phyloP scores from a whole-genome alignment of 2,329 filamentous ascomycete genomes.

The Alternaria novae-zelandiae region DNA sequence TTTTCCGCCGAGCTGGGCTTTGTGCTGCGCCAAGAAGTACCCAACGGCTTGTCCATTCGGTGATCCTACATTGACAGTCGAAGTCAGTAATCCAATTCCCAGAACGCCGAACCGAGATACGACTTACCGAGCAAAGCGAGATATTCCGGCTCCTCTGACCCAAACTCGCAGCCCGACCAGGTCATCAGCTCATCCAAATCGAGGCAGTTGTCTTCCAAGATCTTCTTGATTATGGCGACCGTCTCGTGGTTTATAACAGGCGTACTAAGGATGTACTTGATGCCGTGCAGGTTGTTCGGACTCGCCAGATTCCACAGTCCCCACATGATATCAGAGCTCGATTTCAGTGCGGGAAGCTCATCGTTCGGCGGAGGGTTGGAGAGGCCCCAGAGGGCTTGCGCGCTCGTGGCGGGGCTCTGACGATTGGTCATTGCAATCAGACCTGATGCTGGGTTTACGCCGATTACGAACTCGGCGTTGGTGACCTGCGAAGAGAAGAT shows the following conservation, averaged over 20 bases:
- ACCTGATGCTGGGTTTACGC: constrained; percentile 15
- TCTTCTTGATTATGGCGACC: neutral
- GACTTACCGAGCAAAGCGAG: neutral
- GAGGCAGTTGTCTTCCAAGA: neutral
- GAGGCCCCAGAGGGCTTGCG: constrained; percentile 7
- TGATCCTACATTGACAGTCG: constrained; percentile 1
- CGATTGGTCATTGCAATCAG: constrained; percentile 15
- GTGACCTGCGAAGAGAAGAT: constrained; percentile 5
- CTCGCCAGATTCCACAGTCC: constrained; percentile 17
- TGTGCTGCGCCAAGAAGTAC: constrained; percentile 22
- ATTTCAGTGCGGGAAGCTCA: constrained; percentile 20
- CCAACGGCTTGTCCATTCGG: constrained; percentile 12
- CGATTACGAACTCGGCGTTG: constrained; percentile 15
- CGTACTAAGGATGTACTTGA: neutral
- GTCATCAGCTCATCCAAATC: neutral
- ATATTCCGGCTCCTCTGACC: neutral
- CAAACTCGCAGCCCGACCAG: neutral
- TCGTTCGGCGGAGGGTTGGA: neutral
- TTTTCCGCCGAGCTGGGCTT: constrained; percentile 11
- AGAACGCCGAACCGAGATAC: neutral
- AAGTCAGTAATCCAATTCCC: neutral
- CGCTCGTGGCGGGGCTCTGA: constrained; percentile 6
- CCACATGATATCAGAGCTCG: constrained; percentile 27
- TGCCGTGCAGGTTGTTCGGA: neutral
- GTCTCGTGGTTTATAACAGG: neutral